Base-by-base conservation (phyloP, 805 yeast species). In the Metschnikowia dekortorum region DNA sequence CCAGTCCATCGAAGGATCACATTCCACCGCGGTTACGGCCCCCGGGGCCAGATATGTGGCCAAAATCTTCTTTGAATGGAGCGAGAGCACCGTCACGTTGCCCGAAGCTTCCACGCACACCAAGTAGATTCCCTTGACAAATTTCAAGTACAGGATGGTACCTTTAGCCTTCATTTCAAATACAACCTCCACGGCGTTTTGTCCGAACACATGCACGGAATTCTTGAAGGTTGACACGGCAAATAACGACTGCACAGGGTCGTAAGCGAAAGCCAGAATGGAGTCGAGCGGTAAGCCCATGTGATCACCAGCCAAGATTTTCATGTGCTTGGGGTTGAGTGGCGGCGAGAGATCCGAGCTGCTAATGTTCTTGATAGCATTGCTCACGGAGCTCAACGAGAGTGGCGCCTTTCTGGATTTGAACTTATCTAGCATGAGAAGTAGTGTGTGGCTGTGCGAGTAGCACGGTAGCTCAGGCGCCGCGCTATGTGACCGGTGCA, bases 1-100 rank as follows among this genome's bases (percentile, higher is more conserved):
- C 89, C 94, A 94, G 66, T 91, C 97, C 55, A 94, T 65, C 0
- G 95, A 78, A 2, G 97, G 97, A 61, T 94, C 99, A 0, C 86
- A 67, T 51, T 81, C 94, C 11, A 84, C 72, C 2, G 87, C 76
- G 1, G 87, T 75, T n/a, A 91, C 77, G 10, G 78, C 74, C 1
- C 87, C 83, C 1, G 87, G 85, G 1, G 89, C 78, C 52, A 78
- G 75, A 58, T 80, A 80, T 1, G 82, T 77, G 18, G 81, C 79
- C 47, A 92, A 65, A 8, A 86, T 71, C 52, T 76, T 73, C 59
- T 84, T 83, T 6, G 85, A 70, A 48, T 81, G 80, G 22, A 92
- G 61, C 0, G 96, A 89, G 40, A 88, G 76, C 4, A 92, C 85
- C 28, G 80, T 73, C 7, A 94, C 73, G 3, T 78, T 77, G 38